Evolutionary conservation across 202 grass and related monocot genomes (phyloP), one percentile per base, ranked within the genome.

Genomic region (Schoenoplectus tabernaemontani): DNA sequence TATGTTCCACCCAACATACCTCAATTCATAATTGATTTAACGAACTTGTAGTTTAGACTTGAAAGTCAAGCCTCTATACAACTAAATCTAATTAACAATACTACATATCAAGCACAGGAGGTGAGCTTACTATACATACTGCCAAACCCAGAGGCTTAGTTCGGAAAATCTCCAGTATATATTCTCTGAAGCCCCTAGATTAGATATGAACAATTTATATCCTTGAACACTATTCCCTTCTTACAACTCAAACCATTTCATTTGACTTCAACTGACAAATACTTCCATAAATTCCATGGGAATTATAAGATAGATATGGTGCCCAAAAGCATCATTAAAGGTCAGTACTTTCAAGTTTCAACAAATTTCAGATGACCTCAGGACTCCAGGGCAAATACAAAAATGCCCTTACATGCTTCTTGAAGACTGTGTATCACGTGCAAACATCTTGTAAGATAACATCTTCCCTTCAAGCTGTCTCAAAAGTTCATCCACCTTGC

Each of bases 361-460:
- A 62, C 2, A 62, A 50, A 64, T 81, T 81, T n/a, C 7, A 50
- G 8, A 78, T 84, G 37, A 63, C 60, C 12, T 34, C 38, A 79
- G 41, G 65, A 37, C 7, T 10, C 47, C 73, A 32, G 59, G 23
- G 10, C 26, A 59, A 13, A 76, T 15, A 70, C 4, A 47, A 70
- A 26, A 46, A 43, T 63, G 61, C 81, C 23, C 66, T 90, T 93
- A 97, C 91, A 41, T 65, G 67, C 86, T 97, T 79, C 91, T 83
- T 84, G 91, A 89, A 87, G 94, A 91, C 87, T 88, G 89, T 17
- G 94, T 97, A 33, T 94, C 94, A 71, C 91, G 91, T 77, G 94
- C 94, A 86, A 97, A 97, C 37, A 93, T 89, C 83, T 86, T 93
- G 78, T 97, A 97, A 38, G 94, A 94, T 59, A 93, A 75, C 23